A percentile compares a stretch with the other conserved stretches of the same genome.
Evolutionary conservation across 1,284 basidiomycete genomes (phyloP).

Genomic region (Neonothopanus nambi): DNA sequence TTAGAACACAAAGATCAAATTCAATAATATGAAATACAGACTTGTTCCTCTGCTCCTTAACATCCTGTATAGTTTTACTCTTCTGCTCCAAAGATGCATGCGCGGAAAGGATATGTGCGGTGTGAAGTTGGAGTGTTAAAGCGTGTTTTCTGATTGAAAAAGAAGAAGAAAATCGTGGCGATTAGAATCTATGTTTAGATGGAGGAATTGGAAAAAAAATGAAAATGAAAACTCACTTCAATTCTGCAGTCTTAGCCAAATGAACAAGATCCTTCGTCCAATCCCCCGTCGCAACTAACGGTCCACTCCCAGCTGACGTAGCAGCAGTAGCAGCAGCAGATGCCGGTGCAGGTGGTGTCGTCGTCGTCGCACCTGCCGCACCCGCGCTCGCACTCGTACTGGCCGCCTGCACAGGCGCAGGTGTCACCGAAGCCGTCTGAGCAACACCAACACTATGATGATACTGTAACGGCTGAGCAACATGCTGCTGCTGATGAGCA

Average conservation of each 20-base stretch:
- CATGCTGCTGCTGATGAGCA: neutral
- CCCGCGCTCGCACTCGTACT: neutral
- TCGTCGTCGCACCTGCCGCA: neutral
- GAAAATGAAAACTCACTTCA: constrained; percentile 55
- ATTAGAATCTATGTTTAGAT: neutral
- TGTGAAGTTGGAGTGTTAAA: constrained; percentile 75
- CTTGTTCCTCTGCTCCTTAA: constrained; percentile 81
- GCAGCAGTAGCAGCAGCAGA: neutral
- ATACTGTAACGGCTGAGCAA: neutral
- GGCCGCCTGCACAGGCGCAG: neutral
- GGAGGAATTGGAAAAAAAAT: neutral
- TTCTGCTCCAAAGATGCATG: constrained; percentile 76
- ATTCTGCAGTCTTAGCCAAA: constrained; percentile 77
- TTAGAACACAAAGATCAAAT: neutral
- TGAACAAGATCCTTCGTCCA: constrained; percentile 84
- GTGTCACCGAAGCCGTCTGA: neutral
- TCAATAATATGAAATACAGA: constrained; percentile 32
- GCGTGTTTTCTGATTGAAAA: constrained; percentile 66
- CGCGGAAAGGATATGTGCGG: constrained; percentile 81
- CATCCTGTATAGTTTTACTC: constrained; percentile 71
- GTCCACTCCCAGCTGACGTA: constrained; percentile 22
- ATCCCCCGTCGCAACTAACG: constrained; percentile 72
- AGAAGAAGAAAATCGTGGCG: neutral
- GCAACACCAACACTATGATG: neutral
- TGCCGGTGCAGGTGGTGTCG: neutral